Percentiles rank a stretch among this genome's conserved stretches.
phyloP scores from a whole-genome alignment of 2,329 filamentous ascomycete genomes.

The Nemania sp. region DNA sequence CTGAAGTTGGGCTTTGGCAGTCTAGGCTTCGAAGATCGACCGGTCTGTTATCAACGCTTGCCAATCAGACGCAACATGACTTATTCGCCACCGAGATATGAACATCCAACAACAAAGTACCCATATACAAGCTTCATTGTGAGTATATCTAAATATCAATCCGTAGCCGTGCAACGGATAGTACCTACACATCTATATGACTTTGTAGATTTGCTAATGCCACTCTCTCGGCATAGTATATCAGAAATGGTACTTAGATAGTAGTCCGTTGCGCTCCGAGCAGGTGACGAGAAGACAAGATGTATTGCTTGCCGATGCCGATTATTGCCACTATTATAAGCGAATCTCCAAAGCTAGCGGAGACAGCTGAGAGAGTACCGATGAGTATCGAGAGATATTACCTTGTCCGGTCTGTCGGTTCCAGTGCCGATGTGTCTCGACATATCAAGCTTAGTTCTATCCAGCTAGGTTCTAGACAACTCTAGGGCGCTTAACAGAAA shows the following conservation, averaged over 20 bases:
- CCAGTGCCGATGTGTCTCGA: constrained; percentile 5
- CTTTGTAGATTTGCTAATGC: neutral
- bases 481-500: neutral
- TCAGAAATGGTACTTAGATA: constrained; percentile 7
- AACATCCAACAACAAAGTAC: neutral
- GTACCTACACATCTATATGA: constrained; percentile 1
- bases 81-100: constrained; percentile 8
- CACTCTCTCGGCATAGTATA: constrained; percentile 2
- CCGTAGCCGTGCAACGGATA: constrained; percentile 19
- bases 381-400: constrained; percentile 13
- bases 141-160: constrained; percentile 13
- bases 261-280: neutral
- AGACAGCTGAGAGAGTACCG: constrained; percentile 11
- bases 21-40: constrained; percentile 28
- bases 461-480: constrained; percentile 4
- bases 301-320: neutral
- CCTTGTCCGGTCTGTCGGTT: constrained; percentile 18
- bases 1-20: constrained; percentile 16
- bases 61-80: constrained; percentile 20
- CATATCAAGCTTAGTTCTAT: constrained; percentile 11
- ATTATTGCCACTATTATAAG: constrained; percentile 18
- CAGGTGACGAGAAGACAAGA: neutral
- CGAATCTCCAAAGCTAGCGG: neutral
- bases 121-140: constrained; percentile 1
- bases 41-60: constrained; percentile 15